Evolutionary conservation across 2,329 filamentous ascomycete species (phyloP), one percentile per base, ranked within the genome.

Genomic region (Neofusicoccum laricinum): DNA sequence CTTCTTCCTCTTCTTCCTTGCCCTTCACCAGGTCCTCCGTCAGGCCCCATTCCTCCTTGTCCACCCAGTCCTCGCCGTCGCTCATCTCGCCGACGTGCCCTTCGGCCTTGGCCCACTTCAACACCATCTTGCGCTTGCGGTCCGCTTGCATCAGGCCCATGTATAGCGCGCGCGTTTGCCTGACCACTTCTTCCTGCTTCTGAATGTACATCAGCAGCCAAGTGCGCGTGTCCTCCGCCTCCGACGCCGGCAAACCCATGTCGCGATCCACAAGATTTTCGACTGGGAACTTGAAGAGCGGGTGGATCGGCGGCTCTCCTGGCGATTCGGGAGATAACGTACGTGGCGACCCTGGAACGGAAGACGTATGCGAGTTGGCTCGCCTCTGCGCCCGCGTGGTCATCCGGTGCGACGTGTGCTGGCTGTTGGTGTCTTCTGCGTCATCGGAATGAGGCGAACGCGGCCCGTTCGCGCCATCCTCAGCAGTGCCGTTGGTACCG

Each of bases 51-150:
- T 92, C 90, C 61, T 92, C 89, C 71, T 86, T 86, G 76, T 96
- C 92, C 72, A 93, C 93, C 90, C 91, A 96, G 74, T 96, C 92
- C 79, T 96, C 92, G 11, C 91, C 91, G 73, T 96, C 92, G 58
- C 90, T 93, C 88, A 95, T 88, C 75, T 93, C 90, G 57, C 88
- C 85, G 15, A 88, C 76, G 72, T 94, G 91, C 21, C 85, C 90
- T 77, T 94, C 91, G 1, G 91, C 89, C 73, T 92, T 92, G 68
- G 88, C 85, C 88, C 90, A 93, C 69, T 86, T 85, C 73, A 89
- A 84, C 2, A 95, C 90, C 19, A 87, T 84, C 70, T 86, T 87
- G 32, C 91, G 85, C 75, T 90, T 84, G 49, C 90, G 84, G 69
- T 94, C 88, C 1, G 90, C 90, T 69, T 86, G 85, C 66, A 93